Conservation (phyloP, 805 yeast species). For the Hanseniaspora pseudoguilliermondii region DNA sequence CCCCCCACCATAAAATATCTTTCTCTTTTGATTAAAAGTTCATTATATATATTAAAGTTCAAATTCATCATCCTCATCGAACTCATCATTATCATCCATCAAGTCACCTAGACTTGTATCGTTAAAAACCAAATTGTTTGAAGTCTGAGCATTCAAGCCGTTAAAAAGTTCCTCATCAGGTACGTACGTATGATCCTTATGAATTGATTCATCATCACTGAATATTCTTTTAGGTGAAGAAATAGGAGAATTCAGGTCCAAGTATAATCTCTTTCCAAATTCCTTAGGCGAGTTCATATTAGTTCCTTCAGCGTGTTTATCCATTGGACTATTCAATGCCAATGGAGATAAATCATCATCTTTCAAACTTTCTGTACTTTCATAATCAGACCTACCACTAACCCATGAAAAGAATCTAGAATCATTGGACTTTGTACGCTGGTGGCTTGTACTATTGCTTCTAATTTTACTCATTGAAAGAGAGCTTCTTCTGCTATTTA, state of each 20-base stretch:
- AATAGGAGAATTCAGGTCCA: constrained; percentile 27
- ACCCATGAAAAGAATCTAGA: constrained; percentile 8
- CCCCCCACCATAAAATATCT: no score
- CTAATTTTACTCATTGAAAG: not conserved
- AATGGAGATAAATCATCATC: constrained; percentile 10
- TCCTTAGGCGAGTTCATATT: constrained; percentile 4
- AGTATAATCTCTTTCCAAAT: constrained; percentile 25
- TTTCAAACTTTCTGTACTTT: not conserved
- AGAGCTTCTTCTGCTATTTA: not conserved
- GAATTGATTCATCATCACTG: not conserved
- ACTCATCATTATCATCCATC: constrained; percentile 18
- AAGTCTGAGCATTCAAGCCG: not conserved
- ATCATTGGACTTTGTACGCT: constrained; percentile 9
- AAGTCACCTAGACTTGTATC: constrained; percentile 18
- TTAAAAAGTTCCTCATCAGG: not conserved
- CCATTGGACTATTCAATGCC: constrained; percentile 6
- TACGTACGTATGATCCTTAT: not conserved
- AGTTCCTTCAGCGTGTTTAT: constrained; percentile 4
- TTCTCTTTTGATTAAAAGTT: not conserved
- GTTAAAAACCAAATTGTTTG: constrained; percentile 14
- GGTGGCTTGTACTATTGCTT: not conserved
- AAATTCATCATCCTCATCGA: constrained; percentile 22
- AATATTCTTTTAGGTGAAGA: constrained; percentile 21
- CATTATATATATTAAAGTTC: not conserved
- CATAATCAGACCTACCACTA: not conserved